Evolutionary conservation across 179 eudicot species (phyloP).

Genomic region (Silene noctiflora): DNA sequence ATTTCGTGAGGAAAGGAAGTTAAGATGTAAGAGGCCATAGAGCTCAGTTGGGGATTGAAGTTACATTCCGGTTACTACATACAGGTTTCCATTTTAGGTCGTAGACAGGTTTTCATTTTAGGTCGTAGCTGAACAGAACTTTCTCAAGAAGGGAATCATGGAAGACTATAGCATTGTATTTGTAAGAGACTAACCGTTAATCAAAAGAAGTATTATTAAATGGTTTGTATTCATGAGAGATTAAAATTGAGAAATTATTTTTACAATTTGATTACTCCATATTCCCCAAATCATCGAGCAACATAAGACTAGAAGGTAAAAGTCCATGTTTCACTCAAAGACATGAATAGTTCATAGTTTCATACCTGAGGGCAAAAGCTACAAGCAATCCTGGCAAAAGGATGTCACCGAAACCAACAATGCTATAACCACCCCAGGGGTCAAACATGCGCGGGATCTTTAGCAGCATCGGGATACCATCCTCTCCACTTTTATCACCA

Average conservation of each 20-base stretch:
- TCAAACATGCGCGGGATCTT: slow-evolving; percentile 82
- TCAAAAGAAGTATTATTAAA: too few relatives aligned
- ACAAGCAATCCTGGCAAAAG: slow-evolving; percentile 72
- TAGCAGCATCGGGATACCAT: slow-evolving; percentile 82
- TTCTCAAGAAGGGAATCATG: too few relatives aligned
- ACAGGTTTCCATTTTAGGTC: too few relatives aligned
- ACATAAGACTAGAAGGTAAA: neutral
- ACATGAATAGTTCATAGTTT: neutral
- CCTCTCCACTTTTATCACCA: slow-evolving; percentile 84
- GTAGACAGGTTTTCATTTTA: too few relatives aligned
- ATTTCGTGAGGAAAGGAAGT: too few relatives aligned
- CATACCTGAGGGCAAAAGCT: slow-evolving; percentile 75
- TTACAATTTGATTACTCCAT: too few relatives aligned
- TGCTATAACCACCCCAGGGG: slow-evolving; percentile 93
- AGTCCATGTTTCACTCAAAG: neutral
- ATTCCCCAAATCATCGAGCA: neutral
- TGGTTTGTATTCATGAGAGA: neutral
- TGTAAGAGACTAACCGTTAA: too few relatives aligned
- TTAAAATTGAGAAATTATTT: neutral
- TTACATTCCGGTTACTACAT: too few relatives aligned
- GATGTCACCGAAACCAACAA: slow-evolving; percentile 85
- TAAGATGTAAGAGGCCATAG: too few relatives aligned
- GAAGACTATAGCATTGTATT: too few relatives aligned
- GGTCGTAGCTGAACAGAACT: too few relatives aligned
- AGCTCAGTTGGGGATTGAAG: too few relatives aligned